Evolutionary conservation across 1,139 yeast genomes (phyloP).

Genomic region (Diutina mesorugosa): DNA sequence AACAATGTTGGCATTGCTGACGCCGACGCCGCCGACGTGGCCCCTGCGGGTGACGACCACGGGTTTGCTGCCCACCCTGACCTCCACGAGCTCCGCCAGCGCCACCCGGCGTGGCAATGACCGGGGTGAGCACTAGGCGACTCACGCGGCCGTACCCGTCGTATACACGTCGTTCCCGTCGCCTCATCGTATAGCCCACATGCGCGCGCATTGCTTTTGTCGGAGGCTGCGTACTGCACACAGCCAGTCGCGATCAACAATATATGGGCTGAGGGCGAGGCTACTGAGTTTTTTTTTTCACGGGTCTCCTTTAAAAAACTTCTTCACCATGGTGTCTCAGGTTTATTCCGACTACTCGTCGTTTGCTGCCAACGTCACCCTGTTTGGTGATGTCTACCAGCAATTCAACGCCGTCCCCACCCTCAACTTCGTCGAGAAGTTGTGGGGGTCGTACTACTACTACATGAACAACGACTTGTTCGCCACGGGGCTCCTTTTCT

Average conservation of each 20-base stretch:
- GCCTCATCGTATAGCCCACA: background rate
- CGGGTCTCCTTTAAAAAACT: background rate
- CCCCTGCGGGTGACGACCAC: background rate
- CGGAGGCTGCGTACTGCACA: background rate
- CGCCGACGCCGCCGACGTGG: background rate
- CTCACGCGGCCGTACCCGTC: background rate
- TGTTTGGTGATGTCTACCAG: conserved; percentile 21
- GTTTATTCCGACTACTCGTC: conserved; percentile 30
- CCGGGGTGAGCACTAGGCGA: background rate
- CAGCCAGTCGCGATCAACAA: background rate
- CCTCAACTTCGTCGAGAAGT: conserved; percentile 19
- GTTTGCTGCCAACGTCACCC: conserved; percentile 23
- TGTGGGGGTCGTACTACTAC: conserved; percentile 32
- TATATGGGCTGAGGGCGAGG: background rate
- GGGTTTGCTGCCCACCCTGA: background rate
- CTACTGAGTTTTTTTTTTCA: background rate
- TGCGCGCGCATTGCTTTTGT: background rate
- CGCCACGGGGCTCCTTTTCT: conserved; percentile 33
- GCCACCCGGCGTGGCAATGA: background rate
- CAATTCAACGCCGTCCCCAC: conserved; percentile 17
- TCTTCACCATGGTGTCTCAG: background rate
- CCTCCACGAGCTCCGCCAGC: background rate
- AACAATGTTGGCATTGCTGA: too few species aligned
- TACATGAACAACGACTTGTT: conserved; percentile 29
- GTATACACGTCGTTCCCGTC: background rate